These are phyloP conservation scores for Exophiala aquamarina DNA, from an alignment of 2,329 filamentous ascomycete genomes.

Conservation along the genomic window DNA sequence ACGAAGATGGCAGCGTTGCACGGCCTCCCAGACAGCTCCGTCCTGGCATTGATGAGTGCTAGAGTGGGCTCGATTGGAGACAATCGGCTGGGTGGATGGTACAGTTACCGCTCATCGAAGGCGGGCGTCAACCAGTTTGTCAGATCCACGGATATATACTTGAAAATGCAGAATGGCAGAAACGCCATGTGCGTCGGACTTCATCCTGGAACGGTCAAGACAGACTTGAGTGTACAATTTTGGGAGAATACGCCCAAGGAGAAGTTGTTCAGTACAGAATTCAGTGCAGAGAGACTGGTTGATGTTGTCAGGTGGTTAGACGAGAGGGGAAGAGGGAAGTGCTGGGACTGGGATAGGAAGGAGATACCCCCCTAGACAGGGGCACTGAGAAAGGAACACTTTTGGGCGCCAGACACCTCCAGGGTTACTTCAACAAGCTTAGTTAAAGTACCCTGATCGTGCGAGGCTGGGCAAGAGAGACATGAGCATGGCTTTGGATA, in stretches of 20 bases:
- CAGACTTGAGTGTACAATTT: conserved; percentile 69
- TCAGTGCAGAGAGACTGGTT: conserved; percentile 64
- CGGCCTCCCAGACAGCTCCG: conserved; percentile 42
- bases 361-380: conserved; percentile 22
- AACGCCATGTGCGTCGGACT: conserved; percentile 68
- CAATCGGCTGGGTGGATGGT: conserved; percentile 77
- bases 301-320: conserved; percentile 54
- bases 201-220: conserved; percentile 80
- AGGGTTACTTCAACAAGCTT: too few species aligned
- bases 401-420: too few species aligned
- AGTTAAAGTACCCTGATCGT: too few species aligned
- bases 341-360: conserved; percentile 29
- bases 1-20: conserved; percentile 37
- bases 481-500: too few species aligned
- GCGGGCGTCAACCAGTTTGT: conserved; percentile 70
- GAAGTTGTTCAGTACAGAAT: conserved; percentile 67
- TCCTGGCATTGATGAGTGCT: conserved; percentile 74
- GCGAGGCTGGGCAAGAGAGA: too few species aligned
- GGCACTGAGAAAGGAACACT: too few species aligned
- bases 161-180: conserved; percentile 57
- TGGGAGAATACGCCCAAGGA: conserved; percentile 63
- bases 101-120: conserved; percentile 75
- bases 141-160: conserved; percentile 69
- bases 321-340: conserved; percentile 52
- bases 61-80: conserved; percentile 73